Base-by-base conservation (phyloP, 768 basidiomycete species). In the Lentinus tigrinus region DNA sequence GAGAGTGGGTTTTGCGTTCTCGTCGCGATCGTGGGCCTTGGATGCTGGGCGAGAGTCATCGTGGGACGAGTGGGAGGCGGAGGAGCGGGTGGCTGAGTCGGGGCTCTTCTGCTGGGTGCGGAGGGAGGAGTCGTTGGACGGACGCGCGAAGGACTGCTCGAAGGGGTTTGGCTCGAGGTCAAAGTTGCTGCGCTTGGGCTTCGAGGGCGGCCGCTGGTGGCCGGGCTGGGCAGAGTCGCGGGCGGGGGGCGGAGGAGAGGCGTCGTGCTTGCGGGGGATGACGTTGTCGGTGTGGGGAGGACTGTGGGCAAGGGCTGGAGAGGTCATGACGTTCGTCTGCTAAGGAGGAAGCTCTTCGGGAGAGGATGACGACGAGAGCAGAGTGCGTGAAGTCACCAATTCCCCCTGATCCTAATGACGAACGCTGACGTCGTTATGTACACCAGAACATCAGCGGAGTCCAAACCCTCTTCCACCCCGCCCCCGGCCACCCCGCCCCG, bases 81-180 rank as follows among this genome's bases (percentile, higher is more conserved):
- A 65, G 47, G 65, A 63, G 14, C 67, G 62, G 58, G 68, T 63
- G 46, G 69, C 61, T 31, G 67, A 60, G 31, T 74, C 69, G 42
- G 71, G 73, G 19, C 74, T 70, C 50, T 68, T 61, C 52, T 70
- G 65, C 49, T 65, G 67, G 38, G 65, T 68, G 62, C 68, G 77
- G 77, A 64, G 80, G 77, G 59, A 83, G 40, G 70, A 69, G 64
- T 66, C 75, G 59, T 84, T 83, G 21, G 82, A 80, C 27, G 81
- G 79, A 28, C 69, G 65, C 39, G 67, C 65, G 71, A 98, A 98
- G 53, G 92, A 95, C 74, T 94, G 91, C 69, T 99, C 96, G 69
- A 84, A 84, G 13, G 83, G 81, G 63, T 83, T 83, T 16, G 78
- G 79, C 64, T 84, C 83, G 64, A 78, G 76, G 64, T 74, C 73